These are phyloP conservation scores for Sporisorium exsertum DNA, from an alignment of 1,284 basidiomycete genomes.

Conservation along the genomic window DNA sequence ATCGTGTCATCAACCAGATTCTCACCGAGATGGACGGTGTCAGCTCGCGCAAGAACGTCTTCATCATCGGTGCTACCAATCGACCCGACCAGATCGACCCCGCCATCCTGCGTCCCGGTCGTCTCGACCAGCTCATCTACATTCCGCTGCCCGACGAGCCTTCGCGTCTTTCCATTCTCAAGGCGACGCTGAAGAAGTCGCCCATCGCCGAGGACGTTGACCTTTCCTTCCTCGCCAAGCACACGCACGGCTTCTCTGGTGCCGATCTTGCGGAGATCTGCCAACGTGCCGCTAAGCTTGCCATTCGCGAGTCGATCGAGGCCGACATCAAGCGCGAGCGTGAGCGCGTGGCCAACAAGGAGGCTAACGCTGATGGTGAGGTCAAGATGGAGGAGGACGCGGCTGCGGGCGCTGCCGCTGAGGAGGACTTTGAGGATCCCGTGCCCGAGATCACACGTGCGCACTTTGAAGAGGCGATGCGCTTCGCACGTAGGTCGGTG, in stretches of 20 bases:
- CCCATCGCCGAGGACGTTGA: conserved; percentile 89
- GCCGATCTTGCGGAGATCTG: conserved; percentile 99
- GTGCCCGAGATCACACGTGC: conserved; percentile 88
- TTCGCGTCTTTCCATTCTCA: conserved; percentile 90
- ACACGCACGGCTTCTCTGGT: conserved; percentile 98
- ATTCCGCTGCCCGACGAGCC: conserved; percentile 84
- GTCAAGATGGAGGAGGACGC: conserved; percentile 79
- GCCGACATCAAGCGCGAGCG: conserved; percentile 84
- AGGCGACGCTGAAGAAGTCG: conserved; percentile 90
- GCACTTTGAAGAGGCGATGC: conserved; percentile 96
- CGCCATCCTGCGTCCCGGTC: conserved; percentile 95
- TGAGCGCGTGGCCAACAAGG: conserved; percentile 72
- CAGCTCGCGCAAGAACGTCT: conserved; percentile 98
- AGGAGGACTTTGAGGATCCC: conserved; percentile 79
- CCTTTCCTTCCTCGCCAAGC: conserved; percentile 87
- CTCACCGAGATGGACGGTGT: conserved; percentile 99
- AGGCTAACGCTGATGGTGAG: conserved; percentile 50
- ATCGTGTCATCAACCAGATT: conserved; percentile 97
- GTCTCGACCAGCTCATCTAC: conserved; percentile 80
- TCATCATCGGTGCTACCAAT: conserved; percentile 98
- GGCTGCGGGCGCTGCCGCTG: conserved; percentile 71
- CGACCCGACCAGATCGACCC: conserved; percentile 98
- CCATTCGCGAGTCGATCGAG: conserved; percentile 94
- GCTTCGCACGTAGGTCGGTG: conserved; percentile 74
- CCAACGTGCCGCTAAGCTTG: conserved; percentile 95